phyloP scores from a whole-genome alignment of 148 eudicot species.

The Camellia lanceoleosa region DNA sequence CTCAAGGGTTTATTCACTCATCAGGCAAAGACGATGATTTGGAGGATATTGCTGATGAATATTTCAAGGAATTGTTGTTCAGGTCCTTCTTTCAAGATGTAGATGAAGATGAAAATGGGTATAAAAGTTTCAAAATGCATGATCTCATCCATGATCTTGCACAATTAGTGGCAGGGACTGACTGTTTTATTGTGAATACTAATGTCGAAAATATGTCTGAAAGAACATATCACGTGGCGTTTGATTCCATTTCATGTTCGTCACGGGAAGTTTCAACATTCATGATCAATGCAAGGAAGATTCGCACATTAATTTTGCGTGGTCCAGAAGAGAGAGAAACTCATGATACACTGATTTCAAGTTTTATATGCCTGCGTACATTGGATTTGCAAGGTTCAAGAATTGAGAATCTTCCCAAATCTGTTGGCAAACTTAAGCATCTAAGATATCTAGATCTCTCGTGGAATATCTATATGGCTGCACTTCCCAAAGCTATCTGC shows the following conservation, averaged over 20 bases:
- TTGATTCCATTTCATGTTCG: neutral
- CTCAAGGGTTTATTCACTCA: conserved; percentile 27
- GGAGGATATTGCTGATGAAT: conserved; percentile 27
- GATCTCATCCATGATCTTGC: conserved; percentile 51
- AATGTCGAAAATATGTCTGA: neutral
- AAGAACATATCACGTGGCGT: conserved; percentile 21
- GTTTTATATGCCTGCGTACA: conserved; percentile 25
- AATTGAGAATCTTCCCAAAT: conserved; percentile 17
- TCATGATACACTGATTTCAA: neutral
- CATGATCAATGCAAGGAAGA: neutral
- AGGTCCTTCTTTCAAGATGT: conserved; percentile 36
- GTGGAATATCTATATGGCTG: neutral
- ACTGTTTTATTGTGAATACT: neutral
- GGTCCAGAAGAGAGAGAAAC: neutral
- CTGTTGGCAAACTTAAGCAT: conserved; percentile 23
- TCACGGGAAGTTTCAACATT: too few species aligned
- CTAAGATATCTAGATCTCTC: conserved; percentile 41
- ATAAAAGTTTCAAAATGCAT: conserved; percentile 32
- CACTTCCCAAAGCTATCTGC: conserved; percentile 27
- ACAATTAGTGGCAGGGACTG: conserved; percentile 23
- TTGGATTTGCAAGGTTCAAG: conserved; percentile 13
- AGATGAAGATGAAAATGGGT: conserved; percentile 1
- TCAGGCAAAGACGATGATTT: neutral
- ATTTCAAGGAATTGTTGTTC: conserved; percentile 22
- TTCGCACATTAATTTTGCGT: conserved; percentile 19